These are phyloP conservation scores for Hypoxylon perforatum DNA, from an alignment of 495 filamentous ascomycete genomes.

Conservation along the genomic window DNA sequence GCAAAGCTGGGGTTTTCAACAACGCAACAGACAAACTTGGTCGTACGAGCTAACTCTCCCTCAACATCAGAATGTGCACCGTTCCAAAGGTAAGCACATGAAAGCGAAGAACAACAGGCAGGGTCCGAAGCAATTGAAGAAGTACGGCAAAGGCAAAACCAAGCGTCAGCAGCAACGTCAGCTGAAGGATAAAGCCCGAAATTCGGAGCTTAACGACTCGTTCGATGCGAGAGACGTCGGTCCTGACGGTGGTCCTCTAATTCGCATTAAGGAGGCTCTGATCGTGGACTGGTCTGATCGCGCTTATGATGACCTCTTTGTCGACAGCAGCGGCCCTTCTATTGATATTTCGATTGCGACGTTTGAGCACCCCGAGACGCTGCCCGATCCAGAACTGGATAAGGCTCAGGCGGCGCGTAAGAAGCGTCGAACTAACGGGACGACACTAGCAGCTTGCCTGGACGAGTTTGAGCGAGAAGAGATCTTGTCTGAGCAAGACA, in stretches of 20 bases:
- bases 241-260: slow-evolving; percentile 68
- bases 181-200: slow-evolving; percentile 33
- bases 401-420: slow-evolving; percentile 67
- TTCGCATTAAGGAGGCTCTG: slow-evolving; percentile 82
- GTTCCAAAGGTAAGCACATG: slow-evolving; percentile 32
- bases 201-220: slow-evolving; percentile 23
- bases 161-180: slow-evolving; percentile 46
- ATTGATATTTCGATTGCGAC: slow-evolving; percentile 54
- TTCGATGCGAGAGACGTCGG: slow-evolving; percentile 29
- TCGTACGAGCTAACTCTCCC: slow-evolving; percentile 20
- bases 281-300: slow-evolving; percentile 82
- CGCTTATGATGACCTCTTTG: slow-evolving; percentile 77
- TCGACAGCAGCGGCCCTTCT: slow-evolving; percentile 46
- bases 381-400: slow-evolving; percentile 75
- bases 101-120: slow-evolving; percentile 43
- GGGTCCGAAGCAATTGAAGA: slow-evolving; percentile 49
- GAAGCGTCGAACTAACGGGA: slow-evolving; percentile 74
- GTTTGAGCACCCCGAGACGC: slow-evolving; percentile 59
- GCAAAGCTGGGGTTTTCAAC: neutral
- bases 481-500: slow-evolving; percentile 90
- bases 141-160: slow-evolving; percentile 25
- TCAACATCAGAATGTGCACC: slow-evolving; percentile 20
- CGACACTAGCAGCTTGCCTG: slow-evolving; percentile 89
- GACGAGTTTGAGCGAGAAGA: slow-evolving; percentile 94
- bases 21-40: neutral